Base-by-base conservation (phyloP, 1,139 yeast species). In the Entelexis paramagnoliae region DNA sequence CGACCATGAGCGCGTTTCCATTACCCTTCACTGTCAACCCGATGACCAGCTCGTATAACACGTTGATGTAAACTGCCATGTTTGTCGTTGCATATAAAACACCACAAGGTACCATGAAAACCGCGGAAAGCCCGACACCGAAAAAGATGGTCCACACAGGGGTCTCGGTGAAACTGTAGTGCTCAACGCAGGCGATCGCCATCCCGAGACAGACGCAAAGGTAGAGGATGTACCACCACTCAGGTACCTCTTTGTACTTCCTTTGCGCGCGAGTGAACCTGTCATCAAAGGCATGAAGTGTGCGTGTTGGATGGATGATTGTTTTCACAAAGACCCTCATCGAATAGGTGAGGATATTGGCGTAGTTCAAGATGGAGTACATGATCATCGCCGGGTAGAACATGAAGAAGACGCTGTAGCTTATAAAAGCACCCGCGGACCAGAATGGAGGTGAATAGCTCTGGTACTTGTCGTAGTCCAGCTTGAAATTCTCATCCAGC, bases 21-120 rank as follows among this genome's bases (percentile, higher is more conserved):
- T 80, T 78, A 53, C 82, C 82, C 36, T 81, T 83, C 47, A 79
- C 59, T 9, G 81, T 79, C 59, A 79, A 78, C 33, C 86, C 84
- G 20, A 81, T 77, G 32, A 76, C 72, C 9, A 82, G 72, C 59
- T 71, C 77, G 39, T 78, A 62, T 7, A 80, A 66, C 7, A 80
- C 80, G 55, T 79, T 79, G 58, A 80, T 69, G 24, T 79, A 78
- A 55, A 79, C 68, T 24, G 70, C 63, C 55, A 70, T 67, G 41
- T 81, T 81, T 4, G 84, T 78, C 28, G 72, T 73, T 28, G 79
- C 61, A 65, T 72, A 58, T 72, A 69, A 41, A 69, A 71, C 42
- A 68, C 60, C 59, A 28, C 57, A 42, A 19, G 62, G 62, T 7
- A 58, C 38, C 58, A 58, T 51, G 51, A 59, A 59, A 2, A 58